A percentile compares a stretch with the other conserved stretches of the same genome.
These are phyloP conservation scores for Periconia digitata DNA, from an alignment of 2,329 filamentous ascomycete species.

Conservation along the genomic window DNA sequence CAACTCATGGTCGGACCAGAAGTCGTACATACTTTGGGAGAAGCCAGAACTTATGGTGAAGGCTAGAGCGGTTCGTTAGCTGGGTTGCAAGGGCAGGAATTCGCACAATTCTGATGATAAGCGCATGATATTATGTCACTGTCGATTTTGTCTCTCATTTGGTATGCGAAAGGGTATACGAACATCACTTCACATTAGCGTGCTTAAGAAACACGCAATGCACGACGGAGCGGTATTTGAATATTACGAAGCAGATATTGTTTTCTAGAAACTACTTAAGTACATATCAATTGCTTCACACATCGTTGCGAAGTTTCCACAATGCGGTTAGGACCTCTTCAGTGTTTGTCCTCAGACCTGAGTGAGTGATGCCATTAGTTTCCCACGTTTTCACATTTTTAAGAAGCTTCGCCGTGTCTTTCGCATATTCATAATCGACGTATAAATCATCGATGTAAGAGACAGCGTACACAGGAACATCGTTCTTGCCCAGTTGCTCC, in stretches of 20 bases:
- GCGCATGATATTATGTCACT: no score
- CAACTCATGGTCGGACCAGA: slow-evolving; percentile 33
- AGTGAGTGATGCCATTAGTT: not conserved
- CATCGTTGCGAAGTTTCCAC: not conserved
- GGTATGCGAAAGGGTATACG: no score
- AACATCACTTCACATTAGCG: no score
- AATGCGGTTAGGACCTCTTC: not conserved
- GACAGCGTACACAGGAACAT: not conserved
- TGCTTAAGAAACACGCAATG: no score
- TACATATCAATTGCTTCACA: not conserved
- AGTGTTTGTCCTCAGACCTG: not conserved
- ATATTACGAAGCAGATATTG: no score
- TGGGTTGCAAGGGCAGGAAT: no score
- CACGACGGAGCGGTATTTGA: no score
- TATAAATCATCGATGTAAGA: not conserved
- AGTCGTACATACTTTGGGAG: slow-evolving; percentile 41
- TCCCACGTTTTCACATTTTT: not conserved
- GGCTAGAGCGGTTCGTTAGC: not conserved
- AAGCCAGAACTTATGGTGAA: slow-evolving; percentile 16
- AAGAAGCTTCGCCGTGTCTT: not conserved
- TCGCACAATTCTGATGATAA: no score
- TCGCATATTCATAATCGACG: not conserved
- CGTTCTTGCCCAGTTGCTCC: not conserved
- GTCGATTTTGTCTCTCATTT: no score
- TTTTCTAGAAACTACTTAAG: no score